These are phyloP conservation scores for Cladorrhinum sp. DNA, from an alignment of 2,329 filamentous ascomycete genomes.

Conservation along the genomic window DNA sequence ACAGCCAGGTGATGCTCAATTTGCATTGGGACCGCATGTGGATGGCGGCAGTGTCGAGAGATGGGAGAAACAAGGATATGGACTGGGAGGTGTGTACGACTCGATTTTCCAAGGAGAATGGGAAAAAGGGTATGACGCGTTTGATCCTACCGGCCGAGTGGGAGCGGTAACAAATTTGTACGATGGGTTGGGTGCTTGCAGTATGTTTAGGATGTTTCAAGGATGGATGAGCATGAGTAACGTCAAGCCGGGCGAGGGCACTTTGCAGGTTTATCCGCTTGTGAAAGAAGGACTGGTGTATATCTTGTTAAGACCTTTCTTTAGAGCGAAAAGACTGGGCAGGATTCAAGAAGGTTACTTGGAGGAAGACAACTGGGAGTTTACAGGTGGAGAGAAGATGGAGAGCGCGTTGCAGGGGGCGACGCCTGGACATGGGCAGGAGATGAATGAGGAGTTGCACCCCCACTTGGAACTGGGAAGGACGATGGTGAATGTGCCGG, in stretches of 20 bases:
- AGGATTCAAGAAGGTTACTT: constrained; percentile 30
- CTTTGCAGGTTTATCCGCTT: constrained; percentile 77
- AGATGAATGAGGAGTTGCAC: constrained; percentile 62
- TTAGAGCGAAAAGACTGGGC: constrained; percentile 48
- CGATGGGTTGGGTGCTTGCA: constrained; percentile 75
- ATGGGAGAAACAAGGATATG: constrained; percentile 70
- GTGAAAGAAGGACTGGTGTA: constrained; percentile 75
- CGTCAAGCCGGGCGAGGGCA: constrained; percentile 73
- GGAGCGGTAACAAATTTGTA: constrained; percentile 72
- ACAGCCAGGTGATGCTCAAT: constrained; percentile 66
- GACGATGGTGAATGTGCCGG: constrained; percentile 70
- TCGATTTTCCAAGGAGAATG: constrained; percentile 70
- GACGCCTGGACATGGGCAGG: constrained; percentile 64
- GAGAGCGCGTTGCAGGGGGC: constrained; percentile 60
- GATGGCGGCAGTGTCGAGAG: constrained; percentile 73
- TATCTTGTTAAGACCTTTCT: constrained; percentile 79
- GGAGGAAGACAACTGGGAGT: constrained; percentile 39
- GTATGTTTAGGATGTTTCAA: constrained; percentile 84
- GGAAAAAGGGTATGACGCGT: constrained; percentile 74
- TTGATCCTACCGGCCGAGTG: constrained; percentile 70
- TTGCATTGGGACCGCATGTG: constrained; percentile 70
- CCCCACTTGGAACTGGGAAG: constrained; percentile 65
- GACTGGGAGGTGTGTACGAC: constrained; percentile 66
- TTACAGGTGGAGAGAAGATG: constrained; percentile 27
- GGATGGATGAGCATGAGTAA: constrained; percentile 81